Evolutionary conservation across 441 rosid species (phyloP).

Genomic region (Pelargonium cotyledonis): DNA sequence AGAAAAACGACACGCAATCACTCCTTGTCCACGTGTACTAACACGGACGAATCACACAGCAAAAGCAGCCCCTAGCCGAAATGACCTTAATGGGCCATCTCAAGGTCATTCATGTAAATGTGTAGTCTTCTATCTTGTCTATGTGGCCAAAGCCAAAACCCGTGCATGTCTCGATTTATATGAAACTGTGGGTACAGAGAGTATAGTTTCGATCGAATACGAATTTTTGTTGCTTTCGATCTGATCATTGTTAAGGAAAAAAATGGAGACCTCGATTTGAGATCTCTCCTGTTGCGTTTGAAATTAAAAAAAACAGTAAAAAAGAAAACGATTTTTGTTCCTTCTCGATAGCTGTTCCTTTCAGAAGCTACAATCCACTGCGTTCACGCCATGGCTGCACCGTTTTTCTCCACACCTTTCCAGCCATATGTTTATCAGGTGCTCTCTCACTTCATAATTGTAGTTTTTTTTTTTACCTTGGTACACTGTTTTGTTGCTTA

Average conservation of each 20-base stretch:
- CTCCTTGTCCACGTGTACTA: not conserved
- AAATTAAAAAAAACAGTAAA: not conserved
- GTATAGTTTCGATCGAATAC: not conserved
- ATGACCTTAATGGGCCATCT: not conserved
- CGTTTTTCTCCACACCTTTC: constrained; percentile 90
- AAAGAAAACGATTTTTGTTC: not conserved
- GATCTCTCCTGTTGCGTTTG: not conserved
- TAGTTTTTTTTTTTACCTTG: no score
- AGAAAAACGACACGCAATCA: not conserved
- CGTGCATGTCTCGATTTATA: not conserved
- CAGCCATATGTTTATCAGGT: constrained; percentile 98
- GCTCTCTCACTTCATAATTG: constrained; percentile 9
- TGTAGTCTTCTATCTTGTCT: not conserved
- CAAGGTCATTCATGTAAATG: not conserved
- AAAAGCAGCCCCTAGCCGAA: not conserved
- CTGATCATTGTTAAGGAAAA: not conserved
- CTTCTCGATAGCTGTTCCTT: not conserved
- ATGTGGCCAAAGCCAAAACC: not conserved
- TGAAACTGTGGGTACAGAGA: not conserved
- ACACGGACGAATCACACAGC: not conserved
- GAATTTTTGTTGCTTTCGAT: not conserved
- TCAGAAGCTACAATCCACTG: constrained; percentile 16
- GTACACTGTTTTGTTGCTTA: constrained; percentile 12
- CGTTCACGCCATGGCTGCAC: constrained; percentile 72
- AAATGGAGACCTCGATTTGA: constrained; percentile 9